Conservation (phyloP, 495 filamentous ascomycete genomes). For the Parmelia sp. region DNA sequence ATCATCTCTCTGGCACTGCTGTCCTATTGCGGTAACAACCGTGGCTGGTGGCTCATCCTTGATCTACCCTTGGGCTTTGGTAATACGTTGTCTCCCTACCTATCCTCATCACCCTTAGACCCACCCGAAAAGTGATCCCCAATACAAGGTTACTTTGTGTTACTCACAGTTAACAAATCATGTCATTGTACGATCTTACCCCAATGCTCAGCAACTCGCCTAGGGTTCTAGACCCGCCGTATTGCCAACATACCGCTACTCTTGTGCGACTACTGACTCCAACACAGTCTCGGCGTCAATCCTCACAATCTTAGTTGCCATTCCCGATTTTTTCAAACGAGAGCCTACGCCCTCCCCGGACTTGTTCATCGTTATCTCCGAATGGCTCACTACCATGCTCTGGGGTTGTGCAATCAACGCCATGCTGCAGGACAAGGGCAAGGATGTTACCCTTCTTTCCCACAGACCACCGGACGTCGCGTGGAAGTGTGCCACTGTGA, state of each 20-base stretch:
- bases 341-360: background rate
- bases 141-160: no score
- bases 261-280: background rate
- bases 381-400: constrained; percentile 9
- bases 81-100: constrained; percentile 4
- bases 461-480: constrained; percentile 19
- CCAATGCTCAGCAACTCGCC: background rate
- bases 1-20: constrained; percentile 16
- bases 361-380: constrained; percentile 6
- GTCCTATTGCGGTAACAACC: constrained; percentile 10
- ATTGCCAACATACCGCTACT: background rate
- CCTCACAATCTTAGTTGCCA: constrained; percentile 4
- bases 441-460: constrained; percentile 21
- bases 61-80: constrained; percentile 14
- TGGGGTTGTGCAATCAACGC: constrained; percentile 16
- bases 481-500: constrained; percentile 16
- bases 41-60: constrained; percentile 22
- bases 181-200: background rate
- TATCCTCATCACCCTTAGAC: background rate
- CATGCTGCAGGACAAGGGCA: constrained; percentile 23
- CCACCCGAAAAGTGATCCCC: no score
- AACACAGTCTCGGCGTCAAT: background rate
- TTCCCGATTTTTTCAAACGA: background rate
- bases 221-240: background rate
- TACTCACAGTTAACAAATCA: background rate